Evolutionary conservation across 2,329 filamentous ascomycete genomes (phyloP).

Genomic region (Talaromyces marneffei): DNA sequence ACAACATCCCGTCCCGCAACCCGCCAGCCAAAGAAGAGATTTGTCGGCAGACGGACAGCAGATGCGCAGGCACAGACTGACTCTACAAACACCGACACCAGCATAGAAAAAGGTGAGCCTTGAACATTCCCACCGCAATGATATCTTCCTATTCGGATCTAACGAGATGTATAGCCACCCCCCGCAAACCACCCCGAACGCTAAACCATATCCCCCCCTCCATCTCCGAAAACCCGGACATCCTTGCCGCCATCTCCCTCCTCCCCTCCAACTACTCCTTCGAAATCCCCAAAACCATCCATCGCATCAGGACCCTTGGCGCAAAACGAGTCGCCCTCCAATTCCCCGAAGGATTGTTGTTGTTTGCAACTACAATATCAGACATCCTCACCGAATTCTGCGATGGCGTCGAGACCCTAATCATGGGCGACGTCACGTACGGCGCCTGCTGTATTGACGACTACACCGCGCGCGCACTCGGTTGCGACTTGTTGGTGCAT

Average conservation of each 20-base stretch:
- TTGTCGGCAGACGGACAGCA: constrained; percentile 76
- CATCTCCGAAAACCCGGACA: constrained; percentile 75
- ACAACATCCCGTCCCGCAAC: constrained; percentile 28
- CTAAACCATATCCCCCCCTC: constrained; percentile 85
- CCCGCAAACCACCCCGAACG: constrained; percentile 68
- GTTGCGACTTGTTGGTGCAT: constrained; percentile 90
- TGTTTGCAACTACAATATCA: constrained; percentile 96
- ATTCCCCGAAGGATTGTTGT: constrained; percentile 88
- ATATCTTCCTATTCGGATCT: not conserved
- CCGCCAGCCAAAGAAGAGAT: constrained; percentile 81
- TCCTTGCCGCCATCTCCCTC: constrained; percentile 80
- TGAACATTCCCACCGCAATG: not conserved
- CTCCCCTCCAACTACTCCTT: constrained; percentile 97
- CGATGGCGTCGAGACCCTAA: constrained; percentile 81
- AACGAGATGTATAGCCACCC: constrained; percentile 51
- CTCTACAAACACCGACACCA: constrained; percentile 55
- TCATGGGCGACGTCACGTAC: constrained; percentile 99
- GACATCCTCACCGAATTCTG: constrained; percentile 96
- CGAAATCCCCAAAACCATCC: constrained; percentile 96
- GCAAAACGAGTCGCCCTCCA: constrained; percentile 87
- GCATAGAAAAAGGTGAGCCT: constrained; percentile 33
- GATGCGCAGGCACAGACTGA: constrained; percentile 51
- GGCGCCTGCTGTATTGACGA: constrained; percentile 98
- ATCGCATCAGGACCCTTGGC: constrained; percentile 74
- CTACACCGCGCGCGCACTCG: constrained; percentile 88